Percentiles rank a stretch among this genome's conserved stretches.
Conservation (phyloP, 2,329 filamentous ascomycete genomes). For the Metarhizium anisopliae region DNA sequence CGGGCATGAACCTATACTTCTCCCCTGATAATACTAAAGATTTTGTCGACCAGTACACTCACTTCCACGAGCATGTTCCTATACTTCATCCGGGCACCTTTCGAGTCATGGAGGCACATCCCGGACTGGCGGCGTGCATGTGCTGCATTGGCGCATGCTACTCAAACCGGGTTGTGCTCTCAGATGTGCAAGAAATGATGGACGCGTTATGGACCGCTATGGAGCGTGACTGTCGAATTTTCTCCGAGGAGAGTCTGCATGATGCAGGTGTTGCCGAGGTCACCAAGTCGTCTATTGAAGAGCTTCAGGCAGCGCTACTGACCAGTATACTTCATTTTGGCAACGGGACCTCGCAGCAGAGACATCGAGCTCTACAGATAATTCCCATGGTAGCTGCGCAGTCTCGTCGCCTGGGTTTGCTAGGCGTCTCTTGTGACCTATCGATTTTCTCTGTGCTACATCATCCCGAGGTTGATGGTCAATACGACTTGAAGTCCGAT, state of each 20-base stretch:
- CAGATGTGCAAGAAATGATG: constrained; percentile 60
- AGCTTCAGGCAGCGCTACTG: constrained; percentile 58
- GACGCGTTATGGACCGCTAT: constrained; percentile 51
- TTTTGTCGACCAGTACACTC: constrained; percentile 62
- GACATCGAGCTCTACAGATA: constrained; percentile 51
- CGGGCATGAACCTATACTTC: constrained; percentile 52
- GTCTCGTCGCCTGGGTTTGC: constrained; percentile 46
- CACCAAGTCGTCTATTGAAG: constrained; percentile 43
- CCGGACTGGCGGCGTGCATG: constrained; percentile 59
- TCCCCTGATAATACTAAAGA: constrained; percentile 60
- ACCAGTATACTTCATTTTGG: constrained; percentile 55
- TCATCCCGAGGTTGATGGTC: constrained; percentile 50
- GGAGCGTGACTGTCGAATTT: constrained; percentile 43
- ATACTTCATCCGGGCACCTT: constrained; percentile 66
- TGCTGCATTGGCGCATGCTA: constrained; percentile 69
- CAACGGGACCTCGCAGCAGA: constrained; percentile 60
- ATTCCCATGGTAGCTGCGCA: constrained; percentile 49
- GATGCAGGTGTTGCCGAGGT: constrained; percentile 16
- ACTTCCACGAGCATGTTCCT: constrained; percentile 67
- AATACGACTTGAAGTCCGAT: constrained; percentile 21
- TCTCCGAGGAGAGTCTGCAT: constrained; percentile 20
- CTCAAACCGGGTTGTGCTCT: constrained; percentile 50
- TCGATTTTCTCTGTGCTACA: constrained; percentile 41
- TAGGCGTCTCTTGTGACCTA: constrained; percentile 36
- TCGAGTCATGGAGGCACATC: constrained; percentile 54